Evolutionary conservation across 2,329 filamentous ascomycete species (phyloP).

Genomic region (Metarhizium album): DNA sequence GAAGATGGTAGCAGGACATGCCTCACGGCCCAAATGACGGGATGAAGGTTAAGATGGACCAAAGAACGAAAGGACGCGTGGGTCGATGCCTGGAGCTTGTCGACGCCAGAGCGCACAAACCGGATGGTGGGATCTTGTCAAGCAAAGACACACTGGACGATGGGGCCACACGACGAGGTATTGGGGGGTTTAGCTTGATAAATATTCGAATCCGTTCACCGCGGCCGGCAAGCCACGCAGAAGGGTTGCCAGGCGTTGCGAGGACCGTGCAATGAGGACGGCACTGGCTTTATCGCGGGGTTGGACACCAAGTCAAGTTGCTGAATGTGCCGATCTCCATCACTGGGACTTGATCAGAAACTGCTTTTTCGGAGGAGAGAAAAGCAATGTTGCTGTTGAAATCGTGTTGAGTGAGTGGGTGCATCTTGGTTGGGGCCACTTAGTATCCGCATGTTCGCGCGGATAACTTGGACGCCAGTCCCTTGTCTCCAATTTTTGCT

Average conservation of each 20-base stretch:
- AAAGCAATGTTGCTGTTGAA: not conserved
- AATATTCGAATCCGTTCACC: slow-evolving; percentile 1
- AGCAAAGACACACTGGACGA: not conserved
- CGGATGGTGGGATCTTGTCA: not conserved
- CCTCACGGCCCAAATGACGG: not conserved
- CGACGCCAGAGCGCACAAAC: not conserved
- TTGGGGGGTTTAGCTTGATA: slow-evolving; percentile 1
- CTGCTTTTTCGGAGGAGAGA: not conserved
- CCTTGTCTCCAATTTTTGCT: too few relatives aligned
- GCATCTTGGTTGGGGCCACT: slow-evolving; percentile 1
- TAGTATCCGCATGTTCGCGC: slow-evolving; percentile 3
- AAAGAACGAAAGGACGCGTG: not conserved
- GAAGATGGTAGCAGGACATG: not conserved
- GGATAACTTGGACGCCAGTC: not conserved
- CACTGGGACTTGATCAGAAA: not conserved
- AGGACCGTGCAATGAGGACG: not conserved
- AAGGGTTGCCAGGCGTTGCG: not conserved
- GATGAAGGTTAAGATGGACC: not conserved
- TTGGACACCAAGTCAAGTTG: not conserved
- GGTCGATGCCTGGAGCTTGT: not conserved
- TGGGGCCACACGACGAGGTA: not conserved
- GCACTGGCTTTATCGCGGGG: not conserved
- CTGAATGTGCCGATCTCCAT: slow-evolving; percentile 1
- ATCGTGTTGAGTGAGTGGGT: not conserved
- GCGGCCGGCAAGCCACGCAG: not conserved